Evolutionary conservation across 176 grass and related monocot species (phyloP), one percentile per base, ranked within the genome.

Genomic region (Eragrostis curvula): DNA sequence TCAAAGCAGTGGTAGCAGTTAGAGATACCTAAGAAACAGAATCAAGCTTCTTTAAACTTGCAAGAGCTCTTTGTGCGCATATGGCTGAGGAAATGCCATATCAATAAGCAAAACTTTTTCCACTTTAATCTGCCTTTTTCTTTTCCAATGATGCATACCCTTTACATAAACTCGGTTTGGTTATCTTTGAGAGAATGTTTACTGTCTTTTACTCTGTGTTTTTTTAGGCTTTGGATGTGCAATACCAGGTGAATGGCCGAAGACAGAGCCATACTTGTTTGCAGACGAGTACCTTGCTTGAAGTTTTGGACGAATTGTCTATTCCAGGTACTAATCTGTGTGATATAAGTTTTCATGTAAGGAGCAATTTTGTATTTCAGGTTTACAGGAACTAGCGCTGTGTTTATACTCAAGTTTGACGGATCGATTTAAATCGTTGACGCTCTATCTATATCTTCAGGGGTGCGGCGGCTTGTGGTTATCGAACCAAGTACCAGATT

Each of bases 211-310:
- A 20, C 20, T 36, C 28, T 36, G n/a, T 11, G 8, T 14, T 66
- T 68, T 81, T 66, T 57, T 74, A 90, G 91, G 91, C 88, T 62
- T 80, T 93, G 78, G 88, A 93, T 71, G 78, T 82, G 52, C 84
- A 87, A 29, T 90, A 90, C 70, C 85, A 87, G 67, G 85, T 90
- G 79, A 87, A 90, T 79, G 91, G 91, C 8, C 81, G 77, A 62
- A 85, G 85, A 59, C 81, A 74, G 28, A 90, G 91, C 17, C 52
- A 68, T 71, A 90, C 91, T 29, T 93, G 91, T 70, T 79, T 79
- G n/a, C 75, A 79, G 40, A 90, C 85, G 25, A 90, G 71, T 82
- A 77, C 78, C 29, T 79, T 93, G 39, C 78, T 79, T 29, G 87
- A 93, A 65, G 50, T 90, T 27, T 65, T 93, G 87, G 81, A 87